These are phyloP conservation scores for Silene conica DNA, from an alignment of 148 eudicot genomes.

Conservation along the genomic window DNA sequence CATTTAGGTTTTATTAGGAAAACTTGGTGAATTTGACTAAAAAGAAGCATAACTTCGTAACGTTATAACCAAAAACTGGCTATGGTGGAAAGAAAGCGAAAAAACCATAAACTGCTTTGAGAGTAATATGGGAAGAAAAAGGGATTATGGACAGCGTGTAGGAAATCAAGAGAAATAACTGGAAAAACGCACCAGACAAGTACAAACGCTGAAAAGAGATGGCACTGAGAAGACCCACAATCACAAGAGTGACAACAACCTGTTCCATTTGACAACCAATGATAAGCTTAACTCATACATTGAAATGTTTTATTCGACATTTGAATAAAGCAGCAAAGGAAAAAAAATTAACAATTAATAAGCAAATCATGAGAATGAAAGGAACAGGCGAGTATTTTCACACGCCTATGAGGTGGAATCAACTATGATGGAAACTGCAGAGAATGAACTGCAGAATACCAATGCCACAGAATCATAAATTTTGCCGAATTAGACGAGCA, in stretches of 20 bases:
- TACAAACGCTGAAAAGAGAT: constrained; percentile 48
- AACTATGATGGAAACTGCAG: background rate
- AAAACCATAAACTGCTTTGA: background rate
- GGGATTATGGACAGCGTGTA: background rate
- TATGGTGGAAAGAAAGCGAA: background rate
- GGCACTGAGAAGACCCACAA: constrained; percentile 49
- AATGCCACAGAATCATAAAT: background rate
- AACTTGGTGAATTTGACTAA: background rate
- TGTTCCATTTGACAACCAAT: constrained; percentile 28
- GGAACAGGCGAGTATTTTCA: background rate
- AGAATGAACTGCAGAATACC: background rate
- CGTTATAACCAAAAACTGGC: background rate
- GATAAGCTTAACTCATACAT: background rate
- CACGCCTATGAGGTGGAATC: background rate
- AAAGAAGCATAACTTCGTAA: too few species aligned
- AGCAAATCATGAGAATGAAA: background rate
- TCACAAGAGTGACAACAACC: constrained; percentile 51
- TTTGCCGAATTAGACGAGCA: background rate
- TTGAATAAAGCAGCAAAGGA: background rate
- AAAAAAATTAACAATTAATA: constrained; percentile 1
- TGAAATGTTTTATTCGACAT: background rate
- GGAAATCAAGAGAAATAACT: background rate
- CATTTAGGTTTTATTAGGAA: too few species aligned
- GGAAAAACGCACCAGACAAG: constrained; percentile 45
- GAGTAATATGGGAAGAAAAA: background rate